Base-by-base conservation (phyloP, 371 early-diverging fungal genomes). In the Saksenaea oblongispora region DNA sequence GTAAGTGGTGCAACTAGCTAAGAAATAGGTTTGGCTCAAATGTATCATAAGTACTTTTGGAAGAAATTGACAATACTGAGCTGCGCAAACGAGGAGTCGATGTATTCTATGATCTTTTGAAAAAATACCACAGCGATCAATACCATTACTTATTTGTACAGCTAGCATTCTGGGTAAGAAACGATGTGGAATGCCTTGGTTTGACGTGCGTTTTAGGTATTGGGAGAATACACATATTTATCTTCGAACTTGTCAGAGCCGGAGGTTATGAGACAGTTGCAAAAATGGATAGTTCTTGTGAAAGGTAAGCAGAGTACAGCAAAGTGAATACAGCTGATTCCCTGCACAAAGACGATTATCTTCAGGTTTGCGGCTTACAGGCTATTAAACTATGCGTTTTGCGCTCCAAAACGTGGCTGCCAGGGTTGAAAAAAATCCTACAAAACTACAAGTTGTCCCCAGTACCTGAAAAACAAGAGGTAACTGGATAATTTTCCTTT, bases 151-250 rank as follows among this genome's bases (percentile, higher is more conserved):
- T 34, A 11, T 56, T 64, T 9, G 14, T 71, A 14, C 67, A 66
- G 44, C 70, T 74, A 51, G 55, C 56, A 34, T 71, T 66, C 37
- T 71, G 60, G 63, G 74, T 65, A 64, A 65, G 15, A 57, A 47
- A 35, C n/a, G 18, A 58, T 36, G 7, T 24, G 41, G 7, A 24
- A 26, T 18, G 59, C 57, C 18, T 37, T 62, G 31, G 26, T 42
- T 24, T 59, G 26, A 54, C 15, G 47, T 26, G 41, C 27, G n/a
- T 34, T 55, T 39, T 14, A 31, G 75, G 68, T 54, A 14, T 34
- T 75, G 22, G 71, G 76, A 18, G 74, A 80, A 54, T 59, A 74
- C 60, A 65, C 72, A 1, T 76, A 80, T 55, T 42, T 74, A 13
- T 66, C 68, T 13, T 36, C 22, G 0, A 28, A 58, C 15, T 27